Base-by-base conservation (phyloP, 352 stramenopile genomes). In the Plasmopara muralis region DNA sequence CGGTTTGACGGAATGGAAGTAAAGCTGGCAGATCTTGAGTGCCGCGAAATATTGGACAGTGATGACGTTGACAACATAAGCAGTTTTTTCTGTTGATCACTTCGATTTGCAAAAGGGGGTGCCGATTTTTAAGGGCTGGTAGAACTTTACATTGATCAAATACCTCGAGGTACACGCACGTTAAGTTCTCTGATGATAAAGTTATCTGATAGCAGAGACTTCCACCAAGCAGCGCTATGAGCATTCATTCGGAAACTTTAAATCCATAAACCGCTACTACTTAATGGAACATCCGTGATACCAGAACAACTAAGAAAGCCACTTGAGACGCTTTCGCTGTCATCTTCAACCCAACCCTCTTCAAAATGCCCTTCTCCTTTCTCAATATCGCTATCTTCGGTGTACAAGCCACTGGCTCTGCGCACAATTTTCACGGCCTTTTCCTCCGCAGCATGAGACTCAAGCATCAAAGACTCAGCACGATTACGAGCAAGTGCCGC, bases 261-360 rank as follows among this genome's bases (percentile, higher is more conserved):
- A 55, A 72, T 78, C 69, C 54, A 79, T 44, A 66, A 53, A 18
- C 68, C 72, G n/a, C 71, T 78, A 25, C 60, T 70, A 15, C 68
- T 80, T 18, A 74, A 41, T 6, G 60, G 55, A 41, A 66, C 62
- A 14, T 67, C 39, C 3, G 53, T 72, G 7, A 62, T 43, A 9
- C 49, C 70, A 35, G 72, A 87, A 47, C 78, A 85, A 45, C 62
- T 89, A 41, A 85, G 39, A 53, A 87, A 81, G 1, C 77, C 76
- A 48, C 74, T 86, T 25, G 68, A 69, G 4, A 73, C 70, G 30
- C 70, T 68, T 13, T 62, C 53, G 15, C 42, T 52, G 20, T 66
- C 66, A 5, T 67, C 67, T 20, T 71, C 50, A 18, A 60, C 56
- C 35, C 44, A 62, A 14, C 50, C 42, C 9, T 62, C 68, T 58